Evolutionary conservation across 805 yeast genomes (phyloP).

Genomic region (Hanseniaspora lachancei): DNA sequence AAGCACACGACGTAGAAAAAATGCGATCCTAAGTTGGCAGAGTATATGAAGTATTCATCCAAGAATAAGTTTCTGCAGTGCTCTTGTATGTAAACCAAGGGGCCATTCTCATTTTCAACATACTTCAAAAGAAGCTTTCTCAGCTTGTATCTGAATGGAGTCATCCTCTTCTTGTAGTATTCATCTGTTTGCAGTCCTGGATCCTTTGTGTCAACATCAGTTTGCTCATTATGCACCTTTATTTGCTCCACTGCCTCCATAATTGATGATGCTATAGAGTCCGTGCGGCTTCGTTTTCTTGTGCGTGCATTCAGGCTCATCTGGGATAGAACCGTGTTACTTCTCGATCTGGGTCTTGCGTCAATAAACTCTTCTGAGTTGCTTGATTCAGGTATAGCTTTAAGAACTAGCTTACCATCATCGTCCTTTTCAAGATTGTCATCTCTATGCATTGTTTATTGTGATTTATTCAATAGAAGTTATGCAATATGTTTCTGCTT

Average conservation of each 20-base stretch:
- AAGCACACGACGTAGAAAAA: constrained; percentile 83
- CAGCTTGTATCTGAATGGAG: constrained; percentile 40
- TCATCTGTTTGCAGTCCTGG: constrained; percentile 25
- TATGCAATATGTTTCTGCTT: too few relatives aligned
- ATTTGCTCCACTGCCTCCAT: constrained; percentile 5
- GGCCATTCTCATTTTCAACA: constrained; percentile 51
- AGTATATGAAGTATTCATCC: constrained; percentile 70
- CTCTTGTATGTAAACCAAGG: constrained; percentile 46
- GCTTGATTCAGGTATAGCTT: neutral
- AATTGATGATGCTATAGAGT: constrained; percentile 5
- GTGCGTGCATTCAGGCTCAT: neutral
- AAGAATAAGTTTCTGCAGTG: constrained; percentile 35
- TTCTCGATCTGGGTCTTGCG: neutral
- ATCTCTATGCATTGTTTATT: neutral
- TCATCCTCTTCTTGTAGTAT: constrained; percentile 50
- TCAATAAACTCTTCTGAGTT: neutral
- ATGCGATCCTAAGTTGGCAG: constrained; percentile 85
- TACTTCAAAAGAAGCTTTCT: constrained; percentile 43
- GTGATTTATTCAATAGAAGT: neutral
- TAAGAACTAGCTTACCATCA: neutral
- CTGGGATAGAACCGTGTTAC: neutral
- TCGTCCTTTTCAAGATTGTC: neutral
- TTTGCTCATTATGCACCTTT: constrained; percentile 15
- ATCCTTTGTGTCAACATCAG: constrained; percentile 67
- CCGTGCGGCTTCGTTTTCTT: constrained; percentile 3